Evolutionary conservation across 2,329 filamentous ascomycete genomes (phyloP).

Genomic region (Diaporthe longicolla): DNA sequence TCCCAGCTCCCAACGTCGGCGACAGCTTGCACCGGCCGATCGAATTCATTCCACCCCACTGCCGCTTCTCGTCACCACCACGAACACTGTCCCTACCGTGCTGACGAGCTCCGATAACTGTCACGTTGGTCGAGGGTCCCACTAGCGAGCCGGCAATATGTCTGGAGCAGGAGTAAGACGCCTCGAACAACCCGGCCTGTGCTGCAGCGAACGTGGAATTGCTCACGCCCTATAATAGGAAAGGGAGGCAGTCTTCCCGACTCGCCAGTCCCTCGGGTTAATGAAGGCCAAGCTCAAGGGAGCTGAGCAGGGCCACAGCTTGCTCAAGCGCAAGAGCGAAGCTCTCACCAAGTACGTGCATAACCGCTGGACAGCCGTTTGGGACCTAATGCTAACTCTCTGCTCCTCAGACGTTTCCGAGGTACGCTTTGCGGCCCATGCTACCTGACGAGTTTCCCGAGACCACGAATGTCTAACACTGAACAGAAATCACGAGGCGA

Average conservation of each 20-base stretch:
- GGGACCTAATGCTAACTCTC: background rate
- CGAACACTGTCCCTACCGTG: slow-evolving; percentile 7
- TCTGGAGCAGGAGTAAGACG: slow-evolving; percentile 56
- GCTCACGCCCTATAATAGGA: slow-evolving; percentile 68
- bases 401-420: slow-evolving; percentile 80
- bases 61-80: slow-evolving; percentile 30
- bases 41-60: slow-evolving; percentile 1
- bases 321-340: slow-evolving; percentile 98
- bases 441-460: background rate
- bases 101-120: background rate
- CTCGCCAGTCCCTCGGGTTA: slow-evolving; percentile 93
- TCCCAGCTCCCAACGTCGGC: slow-evolving; percentile 2
- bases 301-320: slow-evolving; percentile 89
- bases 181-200: slow-evolving; percentile 14
- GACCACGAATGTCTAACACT: slow-evolving; percentile 7
- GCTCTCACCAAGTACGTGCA: slow-evolving; percentile 90
- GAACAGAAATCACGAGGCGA: slow-evolving; percentile 88
- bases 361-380: slow-evolving; percentile 1
- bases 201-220: slow-evolving; percentile 13
- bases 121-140: background rate
- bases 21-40: background rate
- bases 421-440: slow-evolving; percentile 65
- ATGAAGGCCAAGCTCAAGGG: slow-evolving; percentile 99
- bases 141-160: slow-evolving; percentile 49
- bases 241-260: slow-evolving; percentile 96